Conservation (phyloP, 2,329 filamentous ascomycete genomes). For the Pestalotiopsis sp. region DNA sequence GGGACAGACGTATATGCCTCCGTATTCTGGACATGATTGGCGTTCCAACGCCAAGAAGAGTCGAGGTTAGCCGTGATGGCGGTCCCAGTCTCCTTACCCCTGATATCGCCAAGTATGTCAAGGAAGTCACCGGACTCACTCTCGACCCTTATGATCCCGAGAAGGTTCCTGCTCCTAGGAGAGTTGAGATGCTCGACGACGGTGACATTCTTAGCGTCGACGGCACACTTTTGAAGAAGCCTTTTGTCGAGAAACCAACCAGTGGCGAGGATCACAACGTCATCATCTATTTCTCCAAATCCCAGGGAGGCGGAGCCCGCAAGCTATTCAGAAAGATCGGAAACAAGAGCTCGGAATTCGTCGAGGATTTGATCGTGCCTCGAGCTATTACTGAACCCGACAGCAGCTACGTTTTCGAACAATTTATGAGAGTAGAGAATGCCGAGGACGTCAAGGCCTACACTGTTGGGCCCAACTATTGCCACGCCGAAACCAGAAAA, state of each 20-base stretch:
- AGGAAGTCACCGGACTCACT: slow-evolving; percentile 76
- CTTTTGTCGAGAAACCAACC: slow-evolving; percentile 98
- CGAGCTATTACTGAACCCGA: slow-evolving; percentile 78
- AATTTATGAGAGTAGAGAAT: slow-evolving; percentile 95
- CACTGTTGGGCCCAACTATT: slow-evolving; percentile 90
- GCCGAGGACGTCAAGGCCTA: slow-evolving; percentile 98
- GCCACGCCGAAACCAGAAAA: slow-evolving; percentile 95
- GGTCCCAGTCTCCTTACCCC: slow-evolving; percentile 78
- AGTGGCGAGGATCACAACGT: slow-evolving; percentile 99
- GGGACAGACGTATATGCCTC: slow-evolving; percentile 91
- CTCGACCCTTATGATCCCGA: slow-evolving; percentile 73
- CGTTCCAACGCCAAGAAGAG: slow-evolving; percentile 83
- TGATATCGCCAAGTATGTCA: slow-evolving; percentile 79
- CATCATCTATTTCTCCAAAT: slow-evolving; percentile 92
- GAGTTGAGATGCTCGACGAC: slow-evolving; percentile 85
- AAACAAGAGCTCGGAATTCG: slow-evolving; percentile 97
- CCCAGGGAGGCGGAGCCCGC: slow-evolving; percentile 84
- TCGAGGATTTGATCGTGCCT: slow-evolving; percentile 75
- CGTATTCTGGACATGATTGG: slow-evolving; percentile 85
- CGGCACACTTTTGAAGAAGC: slow-evolving; percentile 79
- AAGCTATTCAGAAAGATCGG: slow-evolving; percentile 96
- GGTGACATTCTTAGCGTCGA: slow-evolving; percentile 89
- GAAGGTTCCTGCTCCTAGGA: slow-evolving; percentile 54
- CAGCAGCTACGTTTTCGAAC: slow-evolving; percentile 93
- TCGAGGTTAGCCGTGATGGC: slow-evolving; percentile 93